Evolutionary conservation across 768 basidiomycete genomes (phyloP), one percentile per base, ranked within the genome.

Genomic region (Boletus coccyginus): DNA sequence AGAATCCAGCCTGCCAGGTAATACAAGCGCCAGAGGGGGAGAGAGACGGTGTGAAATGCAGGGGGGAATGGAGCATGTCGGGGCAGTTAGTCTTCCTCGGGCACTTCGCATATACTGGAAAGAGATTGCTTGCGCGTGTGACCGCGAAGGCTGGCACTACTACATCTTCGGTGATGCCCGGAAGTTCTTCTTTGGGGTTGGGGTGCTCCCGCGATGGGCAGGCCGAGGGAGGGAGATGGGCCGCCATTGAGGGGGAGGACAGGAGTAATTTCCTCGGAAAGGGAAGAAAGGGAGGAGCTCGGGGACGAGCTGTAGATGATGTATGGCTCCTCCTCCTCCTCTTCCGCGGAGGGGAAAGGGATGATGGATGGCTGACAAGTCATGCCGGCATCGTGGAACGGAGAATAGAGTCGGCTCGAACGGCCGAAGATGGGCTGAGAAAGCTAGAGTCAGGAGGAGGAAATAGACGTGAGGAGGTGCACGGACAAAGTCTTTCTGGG

Each of bases 221-320:
- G 46, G 24, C 29, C 14, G 9, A 64, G 48, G 0, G 67, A 53
- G 19, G 63, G 55, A 17, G 63, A 45, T 0, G 59, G 59, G 0
- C 61, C 62, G 3, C 46, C 58, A 6, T 50, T 57, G 24, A 63
- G 66, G 12, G 70, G 64, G 5, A 70, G 58, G 29, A 66, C 66
- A 2, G 67, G 61, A 0, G 65, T 66, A 27, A 62, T 40, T 38
- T 72, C 70, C 38, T 73, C 68, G 41, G 70, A 62, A 38, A 70
- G 68, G 8, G 70, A 70, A 6, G 70, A 73, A 3, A 73, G 58
- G 29, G 68, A 71, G 0, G 70, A 70, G 5, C 53, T 68, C 11
- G 70, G 70, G 40, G 70, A 71, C 17, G 70, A 68, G 53, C 71
- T 72, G 40, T 71, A 71, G 8, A 71, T 71, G 53, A 71, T 42